Conservation (phyloP, 2,329 filamentous ascomycete species). For the Bipolaris cookei region DNA sequence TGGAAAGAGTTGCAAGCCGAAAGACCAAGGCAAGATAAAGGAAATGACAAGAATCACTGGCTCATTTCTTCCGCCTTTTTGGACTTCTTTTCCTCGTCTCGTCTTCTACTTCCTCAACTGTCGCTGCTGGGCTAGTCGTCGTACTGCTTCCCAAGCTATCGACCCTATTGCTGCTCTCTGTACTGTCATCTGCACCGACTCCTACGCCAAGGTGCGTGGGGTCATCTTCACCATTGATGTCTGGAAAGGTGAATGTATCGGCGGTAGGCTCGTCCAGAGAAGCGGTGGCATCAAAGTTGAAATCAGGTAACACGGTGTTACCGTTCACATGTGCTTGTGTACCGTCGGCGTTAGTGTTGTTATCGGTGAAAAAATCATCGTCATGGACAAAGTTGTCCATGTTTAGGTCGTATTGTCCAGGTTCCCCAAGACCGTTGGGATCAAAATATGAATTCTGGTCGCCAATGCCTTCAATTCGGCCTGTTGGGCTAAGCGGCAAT, state of each 20-base stretch:
- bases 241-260: conserved; percentile 7
- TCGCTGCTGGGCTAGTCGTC: conserved; percentile 48
- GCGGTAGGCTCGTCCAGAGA: conserved; percentile 15
- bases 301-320: conserved; percentile 1
- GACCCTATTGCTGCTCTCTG: conserved; percentile 28
- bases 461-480: conserved; percentile 73
- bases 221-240: conserved; percentile 18
- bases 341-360: conserved; percentile 12
- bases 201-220: neutral
- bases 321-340: neutral
- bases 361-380: conserved; percentile 57
- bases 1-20: neutral
- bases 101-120: conserved; percentile 47
- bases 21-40: neutral
- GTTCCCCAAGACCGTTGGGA: conserved; percentile 45
- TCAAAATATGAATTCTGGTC: conserved; percentile 43
- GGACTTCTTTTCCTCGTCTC: conserved; percentile 37
- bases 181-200: conserved; percentile 4
- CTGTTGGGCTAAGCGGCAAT: conserved; percentile 79
- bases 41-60: neutral
- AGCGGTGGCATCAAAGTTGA: conserved; percentile 7
- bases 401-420: conserved; percentile 55
- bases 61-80: conserved; percentile 40
- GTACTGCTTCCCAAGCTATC: conserved; percentile 52
- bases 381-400: conserved; percentile 64